Evolutionary conservation across 1,284 basidiomycete species (phyloP).

Genomic region (Rugosomyces carneus): DNA sequence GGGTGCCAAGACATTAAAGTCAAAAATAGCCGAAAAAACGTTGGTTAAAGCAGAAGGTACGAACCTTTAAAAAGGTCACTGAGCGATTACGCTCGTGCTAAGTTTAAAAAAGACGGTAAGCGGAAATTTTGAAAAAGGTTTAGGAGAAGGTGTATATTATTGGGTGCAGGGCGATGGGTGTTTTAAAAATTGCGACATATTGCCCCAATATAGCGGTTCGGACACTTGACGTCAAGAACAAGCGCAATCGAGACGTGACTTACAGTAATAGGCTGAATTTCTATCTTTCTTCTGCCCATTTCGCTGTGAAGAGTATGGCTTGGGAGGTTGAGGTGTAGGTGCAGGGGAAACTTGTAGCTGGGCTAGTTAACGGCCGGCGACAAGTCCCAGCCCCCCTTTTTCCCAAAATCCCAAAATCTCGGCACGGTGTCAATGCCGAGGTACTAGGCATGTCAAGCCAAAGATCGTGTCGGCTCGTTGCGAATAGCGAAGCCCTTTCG

Average conservation of each 20-base stretch:
- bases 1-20: constrained; percentile 36
- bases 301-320: background rate
- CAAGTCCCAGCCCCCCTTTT: background rate
- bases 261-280: constrained; percentile 81
- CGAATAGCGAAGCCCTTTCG: background rate
- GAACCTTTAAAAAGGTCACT: constrained; percentile 85
- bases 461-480: background rate
- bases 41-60: constrained; percentile 17
- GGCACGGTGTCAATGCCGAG: constrained; percentile 9
- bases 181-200: background rate
- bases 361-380: constrained; percentile 9
- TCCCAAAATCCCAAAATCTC: constrained; percentile 8
- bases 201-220: background rate
- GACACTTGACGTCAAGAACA: background rate
- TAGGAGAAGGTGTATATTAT: constrained; percentile 10
- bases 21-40: constrained; percentile 42
- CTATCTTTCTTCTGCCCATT: constrained; percentile 87
- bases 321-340: too few species aligned
- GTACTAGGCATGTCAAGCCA: background rate
- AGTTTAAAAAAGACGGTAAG: constrained; percentile 24
- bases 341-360: too few species aligned
- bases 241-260: constrained; percentile 23
- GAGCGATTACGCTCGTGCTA: constrained; percentile 88
- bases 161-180: background rate
- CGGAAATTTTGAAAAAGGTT: constrained; percentile 5